Evolutionary conservation across 129 eudicot genomes (phyloP), one percentile per base, ranked within the genome.

Genomic region (Flaveria brownii): DNA sequence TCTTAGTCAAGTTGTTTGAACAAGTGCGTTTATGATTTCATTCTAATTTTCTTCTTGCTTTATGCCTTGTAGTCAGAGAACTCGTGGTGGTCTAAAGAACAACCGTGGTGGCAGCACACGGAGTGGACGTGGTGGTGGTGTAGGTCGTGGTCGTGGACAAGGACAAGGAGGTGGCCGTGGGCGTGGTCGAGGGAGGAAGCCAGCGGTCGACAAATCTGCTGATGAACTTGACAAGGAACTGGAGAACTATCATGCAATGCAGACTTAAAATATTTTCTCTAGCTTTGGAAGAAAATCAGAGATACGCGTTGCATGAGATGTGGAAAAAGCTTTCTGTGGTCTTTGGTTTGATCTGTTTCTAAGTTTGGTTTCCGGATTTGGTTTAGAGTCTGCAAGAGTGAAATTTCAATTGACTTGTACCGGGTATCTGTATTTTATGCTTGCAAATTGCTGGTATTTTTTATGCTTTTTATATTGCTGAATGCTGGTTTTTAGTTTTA

Each of bases 211-310:
- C 39, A 95, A 89, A 74, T 88, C 97, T 2, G 98, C 93, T 51
- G 92, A 89, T 71, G 89, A 95, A 30, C 97, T 95, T 30, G 99
- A 95, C 82, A 91, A 95, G 84, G 99, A 95, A 67, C 76, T 95
- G 77, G 97, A 95, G 80, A 86, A 52, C 52, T 91, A 95, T 71
- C 98, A 94, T 59, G 88, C 98, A 18, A 91, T 89, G 96, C 88
- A 91, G 54, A 81, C 81, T 68, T 89, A 33, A 70, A 36, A 28
- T 3, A 6, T 12, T 28, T 0, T 3, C 2, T 0, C 6, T 8
- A 59, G 68, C 43, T 46, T 42, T 14, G 46, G 39, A 46, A 39
- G 26, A 28, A 65, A 47, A 33, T 25, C 45, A 9, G 46, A 62
- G 26, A 20, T 68, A 64, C n/a, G 18, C 71, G 70, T 76, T 50